Evolutionary conservation across 1,284 basidiomycete genomes (phyloP).

Genomic region (Sanghuangporus weigelae): DNA sequence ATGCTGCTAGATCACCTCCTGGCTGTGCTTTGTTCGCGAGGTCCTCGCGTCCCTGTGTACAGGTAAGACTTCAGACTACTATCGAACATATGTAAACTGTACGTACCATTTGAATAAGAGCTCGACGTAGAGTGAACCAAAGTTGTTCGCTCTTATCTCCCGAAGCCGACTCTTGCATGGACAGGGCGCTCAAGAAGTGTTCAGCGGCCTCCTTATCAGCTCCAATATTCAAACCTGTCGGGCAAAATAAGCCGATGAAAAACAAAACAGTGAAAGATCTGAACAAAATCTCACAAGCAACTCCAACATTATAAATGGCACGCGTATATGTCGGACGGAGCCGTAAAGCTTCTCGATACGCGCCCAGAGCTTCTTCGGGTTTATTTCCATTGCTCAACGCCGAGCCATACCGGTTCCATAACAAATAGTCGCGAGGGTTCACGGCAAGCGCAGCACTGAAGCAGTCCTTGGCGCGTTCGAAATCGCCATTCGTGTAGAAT

Average conservation of each 20-base stretch:
- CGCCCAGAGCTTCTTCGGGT: slow-evolving; percentile 93
- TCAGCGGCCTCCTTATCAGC: slow-evolving; percentile 96
- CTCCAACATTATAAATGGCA: slow-evolving; percentile 96
- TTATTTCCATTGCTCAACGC: slow-evolving; percentile 93
- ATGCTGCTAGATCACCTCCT: slow-evolving; percentile 50
- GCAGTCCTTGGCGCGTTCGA: slow-evolving; percentile 83
- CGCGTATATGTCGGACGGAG: slow-evolving; percentile 94
- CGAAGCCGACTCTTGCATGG: slow-evolving; percentile 63
- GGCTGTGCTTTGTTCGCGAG: slow-evolving; percentile 42
- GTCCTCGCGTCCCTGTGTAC: slow-evolving; percentile 39
- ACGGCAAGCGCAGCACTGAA: slow-evolving; percentile 82
- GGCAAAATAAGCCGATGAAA: slow-evolving; percentile 10
- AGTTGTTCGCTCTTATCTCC: slow-evolving; percentile 77
- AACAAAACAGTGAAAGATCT: neutral
- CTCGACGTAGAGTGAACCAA: slow-evolving; percentile 89
- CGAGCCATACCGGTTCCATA: slow-evolving; percentile 97
- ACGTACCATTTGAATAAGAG: slow-evolving; percentile 77
- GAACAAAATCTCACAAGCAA: slow-evolving; percentile 66
- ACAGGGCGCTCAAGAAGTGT: slow-evolving; percentile 91
- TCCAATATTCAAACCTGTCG: slow-evolving; percentile 86
- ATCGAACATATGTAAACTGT: neutral
- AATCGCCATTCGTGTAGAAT: slow-evolving; percentile 83
- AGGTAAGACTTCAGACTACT: neutral
- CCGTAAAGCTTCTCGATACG: slow-evolving; percentile 91
- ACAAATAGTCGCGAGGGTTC: slow-evolving; percentile 85